These are phyloP conservation scores for Pseudogymnoascus sp. DNA, from an alignment of 2,329 filamentous ascomycete genomes.

Conservation along the genomic window DNA sequence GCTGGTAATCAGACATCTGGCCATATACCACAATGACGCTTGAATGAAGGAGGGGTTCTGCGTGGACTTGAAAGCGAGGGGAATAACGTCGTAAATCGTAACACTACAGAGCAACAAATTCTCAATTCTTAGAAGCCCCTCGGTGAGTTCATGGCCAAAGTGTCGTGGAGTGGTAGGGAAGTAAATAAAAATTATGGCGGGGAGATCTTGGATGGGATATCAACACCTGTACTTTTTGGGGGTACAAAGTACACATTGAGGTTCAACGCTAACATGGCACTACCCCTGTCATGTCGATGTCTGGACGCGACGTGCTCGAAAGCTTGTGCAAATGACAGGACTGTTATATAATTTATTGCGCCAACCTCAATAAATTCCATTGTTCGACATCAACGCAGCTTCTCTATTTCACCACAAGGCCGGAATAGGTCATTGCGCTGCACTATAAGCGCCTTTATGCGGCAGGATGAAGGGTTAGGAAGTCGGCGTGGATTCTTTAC, in stretches of 20 bases:
- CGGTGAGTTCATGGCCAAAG: background rate
- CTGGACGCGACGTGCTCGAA: background rate
- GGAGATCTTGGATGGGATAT: slow-evolving; percentile 8
- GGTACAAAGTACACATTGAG: slow-evolving; percentile 5
- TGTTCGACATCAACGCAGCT: background rate
- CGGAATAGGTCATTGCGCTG: background rate
- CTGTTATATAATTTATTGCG: slow-evolving; percentile 5
- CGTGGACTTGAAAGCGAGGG: background rate
- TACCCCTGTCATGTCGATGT: background rate
- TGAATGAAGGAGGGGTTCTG: background rate
- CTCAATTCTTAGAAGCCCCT: slow-evolving; percentile 1
- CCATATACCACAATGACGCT: slow-evolving; percentile 6
- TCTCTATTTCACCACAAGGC: background rate
- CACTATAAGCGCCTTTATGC: background rate
- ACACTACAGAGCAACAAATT: background rate
- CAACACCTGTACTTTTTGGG: slow-evolving; percentile 8
- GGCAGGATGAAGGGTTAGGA: slow-evolving; percentile 3
- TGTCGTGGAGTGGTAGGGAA: background rate
- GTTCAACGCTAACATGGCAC: slow-evolving; percentile 4
- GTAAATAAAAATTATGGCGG: slow-evolving; percentile 3
- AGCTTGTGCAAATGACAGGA: slow-evolving; percentile 9
- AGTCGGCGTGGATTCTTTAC: slow-evolving; percentile 2
- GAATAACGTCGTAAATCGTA: slow-evolving; percentile 4
- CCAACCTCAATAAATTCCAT: background rate
- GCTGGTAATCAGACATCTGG: slow-evolving; percentile 48